A percentile compares a stretch with the other conserved stretches of the same genome.
Evolutionary conservation across 2,329 filamentous ascomycete genomes (phyloP).

Genomic region (Colletotrichum falcatum): DNA sequence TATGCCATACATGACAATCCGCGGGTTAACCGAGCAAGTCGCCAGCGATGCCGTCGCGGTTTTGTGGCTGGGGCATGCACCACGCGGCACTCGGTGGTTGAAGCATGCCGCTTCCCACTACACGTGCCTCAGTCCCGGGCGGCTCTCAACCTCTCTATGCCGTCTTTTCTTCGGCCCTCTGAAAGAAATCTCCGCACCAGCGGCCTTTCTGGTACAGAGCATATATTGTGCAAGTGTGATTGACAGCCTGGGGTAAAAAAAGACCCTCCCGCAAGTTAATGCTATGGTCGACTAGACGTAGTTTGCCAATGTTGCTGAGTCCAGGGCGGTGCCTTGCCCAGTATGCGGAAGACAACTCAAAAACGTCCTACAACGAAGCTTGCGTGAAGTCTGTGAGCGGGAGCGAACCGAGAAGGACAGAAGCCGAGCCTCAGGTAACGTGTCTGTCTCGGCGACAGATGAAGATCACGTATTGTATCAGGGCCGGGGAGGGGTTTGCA

Average conservation of each 20-base stretch:
- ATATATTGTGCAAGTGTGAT: constrained; percentile 18
- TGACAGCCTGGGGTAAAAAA: constrained; percentile 28
- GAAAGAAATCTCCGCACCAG: constrained; percentile 24
- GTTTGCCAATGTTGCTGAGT: constrained; percentile 24
- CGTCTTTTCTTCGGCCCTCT: constrained; percentile 24
- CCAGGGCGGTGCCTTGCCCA: constrained; percentile 20
- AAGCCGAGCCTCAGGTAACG: constrained; percentile 29
- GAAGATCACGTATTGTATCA: constrained; percentile 18
- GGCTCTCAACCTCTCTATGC: constrained; percentile 12
- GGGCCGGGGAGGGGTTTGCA: constrained; percentile 8
- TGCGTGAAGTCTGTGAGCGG: constrained; percentile 1
- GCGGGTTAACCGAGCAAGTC: constrained; percentile 17
- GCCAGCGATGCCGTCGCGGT: constrained; percentile 28
- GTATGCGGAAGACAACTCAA: constrained; percentile 16
- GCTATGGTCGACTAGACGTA: constrained; percentile 17
- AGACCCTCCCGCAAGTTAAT: constrained; percentile 36
- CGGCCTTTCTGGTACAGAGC: constrained; percentile 13
- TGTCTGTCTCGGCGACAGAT: constrained; percentile 18
- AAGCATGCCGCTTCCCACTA: constrained; percentile 9
- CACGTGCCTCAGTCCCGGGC: constrained; percentile 7
- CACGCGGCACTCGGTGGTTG: constrained; percentile 18
- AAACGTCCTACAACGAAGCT: constrained; percentile 1
- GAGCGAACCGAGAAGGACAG: constrained; percentile 4
- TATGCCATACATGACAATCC: background rate
- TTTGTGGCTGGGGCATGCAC: constrained; percentile 19